These are phyloP conservation scores for Penicillium herquei DNA, from an alignment of 495 filamentous ascomycete genomes.

Conservation along the genomic window DNA sequence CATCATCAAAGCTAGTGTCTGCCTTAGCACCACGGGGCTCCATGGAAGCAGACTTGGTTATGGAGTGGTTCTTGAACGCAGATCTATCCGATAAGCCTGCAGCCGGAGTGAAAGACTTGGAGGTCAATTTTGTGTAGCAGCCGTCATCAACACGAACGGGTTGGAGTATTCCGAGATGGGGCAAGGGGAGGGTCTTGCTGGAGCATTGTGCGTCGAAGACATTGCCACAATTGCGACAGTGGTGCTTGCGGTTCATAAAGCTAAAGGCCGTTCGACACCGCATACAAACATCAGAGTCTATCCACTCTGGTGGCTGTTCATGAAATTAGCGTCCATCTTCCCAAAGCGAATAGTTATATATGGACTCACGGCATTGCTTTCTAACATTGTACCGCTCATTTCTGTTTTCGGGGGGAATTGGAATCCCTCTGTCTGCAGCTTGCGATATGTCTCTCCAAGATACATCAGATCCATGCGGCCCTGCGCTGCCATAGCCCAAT, in stretches of 20 bases:
- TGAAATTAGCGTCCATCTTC: background rate
- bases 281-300: conserved; percentile 98
- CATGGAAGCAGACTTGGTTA: conserved; percentile 62
- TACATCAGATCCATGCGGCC: conserved; percentile 81
- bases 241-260: conserved; percentile 97
- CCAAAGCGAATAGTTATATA: background rate
- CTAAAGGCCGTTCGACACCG: conserved; percentile 92
- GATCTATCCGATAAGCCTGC: conserved; percentile 43
- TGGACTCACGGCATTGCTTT: conserved; percentile 82
- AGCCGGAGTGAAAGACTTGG: conserved; percentile 52
- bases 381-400: conserved; percentile 90
- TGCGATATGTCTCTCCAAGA: conserved; percentile 80
- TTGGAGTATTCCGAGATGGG: conserved; percentile 88
- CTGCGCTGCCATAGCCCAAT: conserved; percentile 88
- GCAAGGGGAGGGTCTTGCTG: conserved; percentile 81
- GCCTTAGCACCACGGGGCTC: conserved; percentile 85
- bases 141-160: conserved; percentile 96
- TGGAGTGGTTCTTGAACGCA: conserved; percentile 51
- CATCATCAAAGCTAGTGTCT: conserved; percentile 89
- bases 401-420: conserved; percentile 85
- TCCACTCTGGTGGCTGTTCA: conserved; percentile 89
- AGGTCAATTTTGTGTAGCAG: conserved; percentile 85
- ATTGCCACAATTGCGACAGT: conserved; percentile 96
- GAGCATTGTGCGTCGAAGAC: conserved; percentile 95
- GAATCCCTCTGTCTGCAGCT: conserved; percentile 79